Evolutionary conservation across 2,329 filamentous ascomycete genomes (phyloP).

Genomic region (Chaetomiaceae sp.): DNA sequence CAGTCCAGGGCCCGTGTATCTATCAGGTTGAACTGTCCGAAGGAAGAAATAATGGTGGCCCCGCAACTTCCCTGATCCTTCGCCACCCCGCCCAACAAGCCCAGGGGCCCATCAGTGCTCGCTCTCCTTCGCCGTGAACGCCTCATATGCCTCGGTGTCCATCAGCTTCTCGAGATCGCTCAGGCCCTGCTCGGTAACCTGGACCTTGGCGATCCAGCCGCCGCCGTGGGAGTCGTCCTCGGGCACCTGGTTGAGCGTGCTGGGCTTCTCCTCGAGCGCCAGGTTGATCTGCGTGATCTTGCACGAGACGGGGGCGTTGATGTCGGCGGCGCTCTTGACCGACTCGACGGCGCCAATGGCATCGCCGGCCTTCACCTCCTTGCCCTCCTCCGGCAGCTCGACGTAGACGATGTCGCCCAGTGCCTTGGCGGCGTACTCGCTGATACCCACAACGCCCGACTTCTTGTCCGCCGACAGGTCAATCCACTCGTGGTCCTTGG

Average conservation of each 20-base stretch:
- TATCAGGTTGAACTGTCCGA: slow-evolving; percentile 30
- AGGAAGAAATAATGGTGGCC: slow-evolving; percentile 12
- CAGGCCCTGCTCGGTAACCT: slow-evolving; percentile 59
- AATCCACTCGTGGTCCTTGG: slow-evolving; percentile 97
- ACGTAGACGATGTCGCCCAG: slow-evolving; percentile 97
- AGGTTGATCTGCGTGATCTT: slow-evolving; percentile 69
- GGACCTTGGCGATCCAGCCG: slow-evolving; percentile 89
- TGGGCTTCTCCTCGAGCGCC: slow-evolving; percentile 75
- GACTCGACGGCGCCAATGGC: slow-evolving; percentile 92
- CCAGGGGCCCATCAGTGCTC: slow-evolving; percentile 26
- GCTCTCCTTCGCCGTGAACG: slow-evolving; percentile 52
- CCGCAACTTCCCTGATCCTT: neutral
- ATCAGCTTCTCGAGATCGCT: slow-evolving; percentile 71
- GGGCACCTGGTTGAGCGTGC: slow-evolving; percentile 80
- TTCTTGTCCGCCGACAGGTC: slow-evolving; percentile 78
- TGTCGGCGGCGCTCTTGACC: slow-evolving; percentile 97
- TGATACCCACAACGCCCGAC: slow-evolving; percentile 78
- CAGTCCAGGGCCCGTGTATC: slow-evolving; percentile 18
- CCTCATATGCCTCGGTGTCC: slow-evolving; percentile 70
- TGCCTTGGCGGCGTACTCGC: slow-evolving; percentile 81
- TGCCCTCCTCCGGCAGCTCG: slow-evolving; percentile 72
- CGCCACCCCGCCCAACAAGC: neutral
- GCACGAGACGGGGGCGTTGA: slow-evolving; percentile 80
- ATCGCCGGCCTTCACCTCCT: slow-evolving; percentile 68
- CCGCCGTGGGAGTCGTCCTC: slow-evolving; percentile 70